Conservation (phyloP, 2,329 filamentous ascomycete species). For the Cercospora berteroae region DNA sequence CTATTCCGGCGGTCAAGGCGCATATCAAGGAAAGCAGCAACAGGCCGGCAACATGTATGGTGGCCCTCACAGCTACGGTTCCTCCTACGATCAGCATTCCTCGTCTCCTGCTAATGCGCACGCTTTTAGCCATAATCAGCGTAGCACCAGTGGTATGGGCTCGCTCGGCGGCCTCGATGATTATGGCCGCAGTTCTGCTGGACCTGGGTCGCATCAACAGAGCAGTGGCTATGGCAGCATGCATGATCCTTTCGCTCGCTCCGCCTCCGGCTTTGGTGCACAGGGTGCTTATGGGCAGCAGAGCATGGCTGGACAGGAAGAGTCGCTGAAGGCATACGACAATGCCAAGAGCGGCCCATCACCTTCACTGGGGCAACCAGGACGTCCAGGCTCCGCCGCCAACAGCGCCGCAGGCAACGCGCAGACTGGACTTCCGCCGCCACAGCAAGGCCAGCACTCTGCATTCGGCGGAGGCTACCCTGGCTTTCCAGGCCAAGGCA, state of each 20-base stretch:
- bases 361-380: conserved; percentile 59
- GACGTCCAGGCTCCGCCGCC: conserved; percentile 62
- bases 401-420: conserved; percentile 55
- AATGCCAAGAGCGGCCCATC: conserved; percentile 57
- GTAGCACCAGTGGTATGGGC: conserved; percentile 45
- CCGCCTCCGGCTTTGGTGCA: conserved; percentile 56
- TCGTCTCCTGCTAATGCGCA: conserved; percentile 62
- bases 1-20: conserved; percentile 52
- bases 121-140: conserved; percentile 49
- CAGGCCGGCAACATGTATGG: conserved; percentile 61
- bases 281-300: conserved; percentile 52
- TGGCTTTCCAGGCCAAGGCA: conserved; percentile 47
- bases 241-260: conserved; percentile 60
- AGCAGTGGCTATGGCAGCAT: conserved; percentile 53
- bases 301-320: conserved; percentile 48
- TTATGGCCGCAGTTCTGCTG: conserved; percentile 55
- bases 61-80: conserved; percentile 59
- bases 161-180: conserved; percentile 50
- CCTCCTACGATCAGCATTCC: conserved; percentile 61
- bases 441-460: conserved; percentile 56
- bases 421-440: conserved; percentile 54
- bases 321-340: conserved; percentile 57
- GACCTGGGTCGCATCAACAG: conserved; percentile 56
- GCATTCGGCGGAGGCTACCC: conserved; percentile 56
- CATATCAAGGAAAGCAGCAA: conserved; percentile 47